Percentiles rank a stretch among this genome's conserved stretches.
These are phyloP conservation scores for Cutaneotrichosporon sp. DNA, from an alignment of 1,284 basidiomycete species.

Conservation along the genomic window DNA sequence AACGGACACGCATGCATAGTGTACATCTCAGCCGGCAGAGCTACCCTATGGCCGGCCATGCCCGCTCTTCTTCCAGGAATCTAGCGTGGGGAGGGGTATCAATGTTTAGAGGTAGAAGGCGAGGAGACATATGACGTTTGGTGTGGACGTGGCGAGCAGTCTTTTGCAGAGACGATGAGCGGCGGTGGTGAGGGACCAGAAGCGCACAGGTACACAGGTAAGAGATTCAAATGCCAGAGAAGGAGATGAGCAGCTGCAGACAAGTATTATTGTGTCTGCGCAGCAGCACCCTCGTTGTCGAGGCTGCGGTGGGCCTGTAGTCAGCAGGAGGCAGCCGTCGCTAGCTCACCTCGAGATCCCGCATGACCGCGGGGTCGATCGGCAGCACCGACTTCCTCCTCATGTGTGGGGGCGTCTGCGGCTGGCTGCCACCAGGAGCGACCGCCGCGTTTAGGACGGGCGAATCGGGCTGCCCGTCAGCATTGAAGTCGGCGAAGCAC, in stretches of 20 bases:
- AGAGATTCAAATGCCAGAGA: slow-evolving; percentile 14
- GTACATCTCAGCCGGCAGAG: slow-evolving; percentile 23
- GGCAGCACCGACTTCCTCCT: slow-evolving; percentile 43
- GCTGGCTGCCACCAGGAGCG: neutral
- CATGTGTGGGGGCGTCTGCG: slow-evolving; percentile 31
- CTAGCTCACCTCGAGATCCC: slow-evolving; percentile 77
- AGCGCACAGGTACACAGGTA: slow-evolving; percentile 13
- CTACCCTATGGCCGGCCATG: slow-evolving; percentile 7
- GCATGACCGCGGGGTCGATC: slow-evolving; percentile 84
- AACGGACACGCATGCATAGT: slow-evolving; percentile 27
- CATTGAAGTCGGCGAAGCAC: slow-evolving; percentile 16
- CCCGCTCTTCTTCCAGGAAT: slow-evolving; percentile 10
- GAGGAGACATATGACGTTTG: slow-evolving; percentile 14
- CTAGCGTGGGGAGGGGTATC: slow-evolving; percentile 15
- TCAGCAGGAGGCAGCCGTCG: neutral
- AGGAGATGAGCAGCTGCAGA: slow-evolving; percentile 2
- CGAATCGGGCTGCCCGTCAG: slow-evolving; percentile 9
- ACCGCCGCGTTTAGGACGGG: slow-evolving; percentile 7
- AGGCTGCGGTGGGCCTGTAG: slow-evolving; percentile 31
- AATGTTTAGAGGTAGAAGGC: slow-evolving; percentile 11
- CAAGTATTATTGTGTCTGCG: slow-evolving; percentile 6
- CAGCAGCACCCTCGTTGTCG: slow-evolving; percentile 17
- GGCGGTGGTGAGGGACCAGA: neutral
- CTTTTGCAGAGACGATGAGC: slow-evolving; percentile 5
- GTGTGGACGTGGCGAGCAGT: neutral